A percentile compares a stretch with the other conserved stretches of the same genome.
phyloP scores from a whole-genome alignment of 2,329 filamentous ascomycete species.

The Scorias spongiosa region DNA sequence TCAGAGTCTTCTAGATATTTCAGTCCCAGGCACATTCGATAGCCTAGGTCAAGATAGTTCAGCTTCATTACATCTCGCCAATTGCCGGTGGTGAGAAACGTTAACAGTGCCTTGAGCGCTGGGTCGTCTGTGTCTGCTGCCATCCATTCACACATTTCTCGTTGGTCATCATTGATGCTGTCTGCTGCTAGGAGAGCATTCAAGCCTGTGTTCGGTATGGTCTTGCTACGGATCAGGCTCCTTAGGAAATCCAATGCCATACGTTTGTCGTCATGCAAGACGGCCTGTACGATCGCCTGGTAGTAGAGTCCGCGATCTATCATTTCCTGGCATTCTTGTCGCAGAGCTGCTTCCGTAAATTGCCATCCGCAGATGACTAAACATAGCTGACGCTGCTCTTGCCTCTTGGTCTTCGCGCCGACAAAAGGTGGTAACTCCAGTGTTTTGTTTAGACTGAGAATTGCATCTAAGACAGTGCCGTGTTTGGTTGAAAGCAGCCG shows the following conservation, averaged over 20 bases:
- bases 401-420: constrained; percentile 46
- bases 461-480: constrained; percentile 24
- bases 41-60: constrained; percentile 55
- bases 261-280: constrained; percentile 56
- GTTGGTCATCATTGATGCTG: constrained; percentile 40
- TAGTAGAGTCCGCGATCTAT: constrained; percentile 46
- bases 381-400: constrained; percentile 59
- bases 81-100: constrained; percentile 59
- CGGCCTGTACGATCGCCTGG: constrained; percentile 59
- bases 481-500: constrained; percentile 11
- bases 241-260: constrained; percentile 57
- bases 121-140: constrained; percentile 55
- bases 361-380: constrained; percentile 63
- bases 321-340: constrained; percentile 33
- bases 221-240: constrained; percentile 49
- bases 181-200: constrained; percentile 33
- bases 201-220: constrained; percentile 41
- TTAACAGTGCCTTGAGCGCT: constrained; percentile 65
- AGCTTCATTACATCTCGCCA: constrained; percentile 64
- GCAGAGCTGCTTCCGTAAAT: constrained; percentile 37
- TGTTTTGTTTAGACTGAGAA: constrained; percentile 49
- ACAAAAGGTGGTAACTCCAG: constrained; percentile 48
- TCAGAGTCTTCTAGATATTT: constrained; percentile 48
- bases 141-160: constrained; percentile 46
- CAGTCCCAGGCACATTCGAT: constrained; percentile 60